A percentile compares a stretch with the other conserved stretches of the same genome.
Conservation (phyloP, 352 stramenopile genomes). For the Hyaloperonospora arabidopsidis region DNA sequence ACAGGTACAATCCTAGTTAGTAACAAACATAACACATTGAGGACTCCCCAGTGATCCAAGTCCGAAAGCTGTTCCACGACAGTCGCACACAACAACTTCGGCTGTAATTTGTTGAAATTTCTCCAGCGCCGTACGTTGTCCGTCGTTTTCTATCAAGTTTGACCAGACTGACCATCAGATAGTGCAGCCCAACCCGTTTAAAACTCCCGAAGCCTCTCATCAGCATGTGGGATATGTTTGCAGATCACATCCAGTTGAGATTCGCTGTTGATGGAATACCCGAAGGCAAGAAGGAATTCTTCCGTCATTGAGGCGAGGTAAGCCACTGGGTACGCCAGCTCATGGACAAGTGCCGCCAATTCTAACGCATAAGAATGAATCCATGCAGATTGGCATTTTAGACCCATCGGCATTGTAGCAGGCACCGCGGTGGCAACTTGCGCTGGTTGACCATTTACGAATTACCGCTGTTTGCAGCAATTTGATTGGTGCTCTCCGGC, state of each 20-base stretch:
- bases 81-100: not conserved
- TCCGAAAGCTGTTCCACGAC: not conserved
- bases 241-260: not conserved
- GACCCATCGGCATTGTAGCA: not conserved
- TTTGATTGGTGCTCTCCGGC: not conserved
- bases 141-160: not conserved
- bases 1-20: no score
- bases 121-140: not conserved
- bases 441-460: not conserved
- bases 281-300: no score
- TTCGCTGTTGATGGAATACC: not conserved
- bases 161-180: not conserved
- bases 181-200: not conserved
- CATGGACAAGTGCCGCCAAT: not conserved
- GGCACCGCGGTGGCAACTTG: not conserved
- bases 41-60: no score
- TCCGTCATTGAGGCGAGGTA: no score
- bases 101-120: not conserved
- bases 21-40: no score
- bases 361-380: not conserved
- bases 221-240: not conserved
- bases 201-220: not conserved
- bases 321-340: not conserved
- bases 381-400: not conserved
- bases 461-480: not conserved